Evolutionary conservation across 179 eudicot genomes (phyloP), one percentile per base, ranked within the genome.

Genomic region (Dionaea muscipula): DNA sequence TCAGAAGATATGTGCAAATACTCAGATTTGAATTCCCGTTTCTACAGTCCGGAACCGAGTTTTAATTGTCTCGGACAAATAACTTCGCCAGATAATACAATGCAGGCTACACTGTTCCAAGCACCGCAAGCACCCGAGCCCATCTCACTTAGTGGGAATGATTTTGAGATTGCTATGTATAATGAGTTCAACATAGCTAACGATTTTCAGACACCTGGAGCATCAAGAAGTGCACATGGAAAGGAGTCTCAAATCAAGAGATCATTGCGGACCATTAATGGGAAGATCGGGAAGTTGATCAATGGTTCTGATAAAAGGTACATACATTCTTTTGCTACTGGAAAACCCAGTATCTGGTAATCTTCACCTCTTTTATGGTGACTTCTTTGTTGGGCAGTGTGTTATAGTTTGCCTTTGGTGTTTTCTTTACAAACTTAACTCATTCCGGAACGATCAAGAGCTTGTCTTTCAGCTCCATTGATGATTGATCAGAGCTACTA

Each of bases 231-330:
- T 47, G 52, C 73, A 33, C 70, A 70, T 47, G 78, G 76, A 52
- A 90, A 86, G 53, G 70, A 72, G 17, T 87, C 98, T 43, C 97
- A 90, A 14, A 69, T 90, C 55, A 78, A 63, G 71, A 90, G 74
- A 72, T 86, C 97, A 23, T 71, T 90, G 31, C 69, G 87, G 40
- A 75, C 80, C 9, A 77, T n/a, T n/a, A n/a, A n/a, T n/a, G n/a
- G n/a, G n/a, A n/a, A n/a, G n/a, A n/a, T 90, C 37, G 95, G 94
- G 62, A 90, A 80, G 70, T 65, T 90, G 57, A 81, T 90, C 35
- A 78, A 80, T 49, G 87, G 94, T 41, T 73, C 90, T 14, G 95
- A 84, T 33, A 85, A 80, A 64, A 78, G 81, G 95, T 86, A 72
- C 26, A 26, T 47, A 20, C 1, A 11, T 31, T 59, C 15, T 38